Base-by-base conservation (phyloP, 495 filamentous ascomycete genomes). In the Tirmania nivea region DNA sequence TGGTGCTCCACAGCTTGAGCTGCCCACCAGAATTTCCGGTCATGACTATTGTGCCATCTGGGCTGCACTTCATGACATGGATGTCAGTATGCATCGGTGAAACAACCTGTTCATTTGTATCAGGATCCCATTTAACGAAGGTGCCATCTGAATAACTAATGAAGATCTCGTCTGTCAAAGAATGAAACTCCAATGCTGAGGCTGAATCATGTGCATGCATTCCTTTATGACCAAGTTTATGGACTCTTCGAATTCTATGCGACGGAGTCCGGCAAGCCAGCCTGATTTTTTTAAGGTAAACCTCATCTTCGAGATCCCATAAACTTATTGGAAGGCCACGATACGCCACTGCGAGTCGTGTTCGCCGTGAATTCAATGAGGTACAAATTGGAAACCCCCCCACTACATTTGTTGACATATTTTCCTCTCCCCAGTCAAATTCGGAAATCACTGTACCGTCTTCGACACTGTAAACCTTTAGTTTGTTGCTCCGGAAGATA, bases 1-100 rank as follows among this genome's bases (percentile, higher is more conserved):
- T 50, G 35, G 61, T 65, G 16, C 16, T 53, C 56, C 56, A 63
- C 17, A 65, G 37, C 17, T 54, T 63, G 1, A 65, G 50, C 8
- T 57, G 57, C 6, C 63, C 63, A 10, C 50, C 35, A 3, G 37
- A 51, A 45, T 62, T 52, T 34, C 62, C 58, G 5, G 62, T 62
- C 31, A 55, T 52, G 11, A 65, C 52, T 3, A 58, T 54, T 8
- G 49, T 52, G 0, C 63, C 63, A 53, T 65, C 56, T 3, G 54
- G 57, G 17, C 62, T 64, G 51, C 56, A 58, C 39, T 42, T 48
- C 16, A 58, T 11, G 0, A 49, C 54, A 8, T 48, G 36, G 31
- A 52, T 42, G n/a, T 58, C 56, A 6, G 48, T 5, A 12, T 52
- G 54, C 49, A 31, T 56, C 56, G 17, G 47, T 52, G 16, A 52